phyloP scores from a whole-genome alignment of 768 basidiomycete species.

The Porphyrellus cyaneotinctus region DNA sequence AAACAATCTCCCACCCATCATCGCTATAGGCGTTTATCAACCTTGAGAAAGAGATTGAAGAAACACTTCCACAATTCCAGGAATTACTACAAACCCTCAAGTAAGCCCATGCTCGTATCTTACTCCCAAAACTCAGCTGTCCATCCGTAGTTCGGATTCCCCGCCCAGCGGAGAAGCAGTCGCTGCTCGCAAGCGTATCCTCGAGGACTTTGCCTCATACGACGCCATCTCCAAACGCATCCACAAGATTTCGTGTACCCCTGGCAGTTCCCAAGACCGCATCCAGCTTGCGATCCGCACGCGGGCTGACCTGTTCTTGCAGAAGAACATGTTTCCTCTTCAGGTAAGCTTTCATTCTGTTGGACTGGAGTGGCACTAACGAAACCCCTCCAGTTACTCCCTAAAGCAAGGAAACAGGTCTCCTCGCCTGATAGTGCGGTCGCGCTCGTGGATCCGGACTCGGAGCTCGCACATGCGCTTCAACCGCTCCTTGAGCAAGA shows the following conservation, averaged over 20 bases:
- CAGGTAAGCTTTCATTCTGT: conserved; percentile 16
- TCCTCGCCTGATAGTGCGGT: conserved; percentile 12
- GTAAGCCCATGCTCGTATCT: conserved; percentile 32
- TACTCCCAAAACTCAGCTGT: conserved; percentile 10
- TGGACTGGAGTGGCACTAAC: not conserved
- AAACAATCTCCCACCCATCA: not conserved
- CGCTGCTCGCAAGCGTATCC: conserved; percentile 69
- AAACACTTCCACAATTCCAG: conserved; percentile 81
- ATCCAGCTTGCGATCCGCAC: conserved; percentile 79
- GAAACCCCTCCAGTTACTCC: conserved; percentile 35
- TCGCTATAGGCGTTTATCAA: conserved; percentile 54
- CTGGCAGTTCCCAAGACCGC: conserved; percentile 73
- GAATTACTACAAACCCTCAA: conserved; percentile 72
- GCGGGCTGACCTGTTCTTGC: conserved; percentile 75
- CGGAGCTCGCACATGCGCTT: conserved; percentile 63
- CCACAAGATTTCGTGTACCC: conserved; percentile 60
- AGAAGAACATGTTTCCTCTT: conserved; percentile 78
- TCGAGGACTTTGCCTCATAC: conserved; percentile 85
- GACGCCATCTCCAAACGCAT: conserved; percentile 87
- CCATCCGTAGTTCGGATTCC: conserved; percentile 34
- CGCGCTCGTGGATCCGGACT: conserved; percentile 55
- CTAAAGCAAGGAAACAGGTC: conserved; percentile 42
- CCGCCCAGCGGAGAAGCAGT: conserved; percentile 66
- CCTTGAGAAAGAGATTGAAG: conserved; percentile 89
- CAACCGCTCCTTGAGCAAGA: conserved; percentile 95